Evolutionary conservation across 2,329 filamentous ascomycete genomes (phyloP).

Genomic region (Hymenoscyphus salicellus): DNA sequence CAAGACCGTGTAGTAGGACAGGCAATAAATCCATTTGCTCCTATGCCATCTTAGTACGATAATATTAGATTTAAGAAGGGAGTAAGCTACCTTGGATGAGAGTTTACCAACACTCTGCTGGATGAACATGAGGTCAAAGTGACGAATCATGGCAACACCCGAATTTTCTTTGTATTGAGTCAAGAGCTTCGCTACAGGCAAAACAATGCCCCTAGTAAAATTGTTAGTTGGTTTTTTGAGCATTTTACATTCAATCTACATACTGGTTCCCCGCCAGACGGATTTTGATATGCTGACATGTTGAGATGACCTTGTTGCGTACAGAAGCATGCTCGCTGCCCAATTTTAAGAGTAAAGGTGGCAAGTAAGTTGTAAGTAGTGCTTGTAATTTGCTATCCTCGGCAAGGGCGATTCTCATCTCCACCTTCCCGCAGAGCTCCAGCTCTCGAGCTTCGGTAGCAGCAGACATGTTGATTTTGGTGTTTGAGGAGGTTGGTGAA

Average conservation of each 20-base stretch:
- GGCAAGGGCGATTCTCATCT: constrained; percentile 68
- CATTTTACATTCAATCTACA: constrained; percentile 24
- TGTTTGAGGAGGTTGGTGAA: constrained; percentile 1
- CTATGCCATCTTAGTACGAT: constrained; percentile 33
- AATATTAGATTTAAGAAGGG: neutral
- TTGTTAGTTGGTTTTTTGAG: neutral
- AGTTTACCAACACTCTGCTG: constrained; percentile 74
- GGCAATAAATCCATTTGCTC: constrained; percentile 74
- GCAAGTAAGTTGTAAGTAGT: constrained; percentile 73
- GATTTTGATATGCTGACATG: constrained; percentile 71
- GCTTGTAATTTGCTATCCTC: constrained; percentile 79
- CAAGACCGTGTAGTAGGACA: constrained; percentile 64
- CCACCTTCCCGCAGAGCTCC: constrained; percentile 78
- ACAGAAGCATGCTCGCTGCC: constrained; percentile 77
- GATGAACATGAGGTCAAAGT: constrained; percentile 86
- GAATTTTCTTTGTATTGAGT: constrained; percentile 81
- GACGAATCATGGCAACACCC: constrained; percentile 70
- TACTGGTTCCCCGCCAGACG: constrained; percentile 39
- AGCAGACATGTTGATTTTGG: constrained; percentile 14
- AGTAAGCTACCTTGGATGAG: constrained; percentile 44
- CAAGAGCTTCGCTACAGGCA: constrained; percentile 80
- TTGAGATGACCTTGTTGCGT: constrained; percentile 71
- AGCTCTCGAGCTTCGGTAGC: constrained; percentile 54
- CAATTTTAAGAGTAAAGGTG: constrained; percentile 81
- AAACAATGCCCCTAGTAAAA: constrained; percentile 53